These are phyloP conservation scores for Takashimella tepidaria DNA, from an alignment of 1,284 basidiomycete species.

Conservation along the genomic window DNA sequence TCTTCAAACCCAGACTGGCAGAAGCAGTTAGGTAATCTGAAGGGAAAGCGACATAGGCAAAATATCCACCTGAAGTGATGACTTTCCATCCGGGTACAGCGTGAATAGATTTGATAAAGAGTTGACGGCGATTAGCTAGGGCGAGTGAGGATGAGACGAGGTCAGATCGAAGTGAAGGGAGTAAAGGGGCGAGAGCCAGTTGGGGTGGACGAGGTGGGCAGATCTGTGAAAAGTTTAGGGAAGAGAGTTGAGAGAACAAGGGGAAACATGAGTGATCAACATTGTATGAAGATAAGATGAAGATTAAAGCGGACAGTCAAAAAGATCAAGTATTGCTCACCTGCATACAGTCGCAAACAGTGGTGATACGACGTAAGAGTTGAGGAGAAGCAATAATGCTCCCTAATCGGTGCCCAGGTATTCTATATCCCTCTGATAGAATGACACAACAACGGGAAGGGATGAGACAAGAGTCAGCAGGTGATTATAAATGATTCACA, in stretches of 20 bases:
- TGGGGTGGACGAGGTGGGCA: constrained; percentile 70
- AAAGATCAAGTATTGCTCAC: too few species aligned
- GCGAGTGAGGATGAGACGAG: constrained; percentile 54
- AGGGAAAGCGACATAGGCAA: constrained; percentile 69
- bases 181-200: constrained; percentile 58
- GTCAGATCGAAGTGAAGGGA: constrained; percentile 56
- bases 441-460: constrained; percentile 12
- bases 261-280: background rate
- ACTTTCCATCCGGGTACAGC: constrained; percentile 58
- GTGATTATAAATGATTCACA: too few species aligned
- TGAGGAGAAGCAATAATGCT: constrained; percentile 62
- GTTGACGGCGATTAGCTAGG: constrained; percentile 56
- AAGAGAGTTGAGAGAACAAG: background rate
- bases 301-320: too few species aligned
- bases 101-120: constrained; percentile 53
- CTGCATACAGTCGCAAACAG: constrained; percentile 68
- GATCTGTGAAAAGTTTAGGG: constrained; percentile 51
- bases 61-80: constrained; percentile 65
- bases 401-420: constrained; percentile 80
- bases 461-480: too few species aligned
- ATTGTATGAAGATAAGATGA: too few species aligned
- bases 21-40: constrained; percentile 50
- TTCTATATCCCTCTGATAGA: constrained; percentile 66
- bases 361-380: constrained; percentile 57
- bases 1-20: constrained; percentile 55